Evolutionary conservation across 805 yeast genomes (phyloP).

Genomic region (Spencermartinsiella europaea): DNA sequence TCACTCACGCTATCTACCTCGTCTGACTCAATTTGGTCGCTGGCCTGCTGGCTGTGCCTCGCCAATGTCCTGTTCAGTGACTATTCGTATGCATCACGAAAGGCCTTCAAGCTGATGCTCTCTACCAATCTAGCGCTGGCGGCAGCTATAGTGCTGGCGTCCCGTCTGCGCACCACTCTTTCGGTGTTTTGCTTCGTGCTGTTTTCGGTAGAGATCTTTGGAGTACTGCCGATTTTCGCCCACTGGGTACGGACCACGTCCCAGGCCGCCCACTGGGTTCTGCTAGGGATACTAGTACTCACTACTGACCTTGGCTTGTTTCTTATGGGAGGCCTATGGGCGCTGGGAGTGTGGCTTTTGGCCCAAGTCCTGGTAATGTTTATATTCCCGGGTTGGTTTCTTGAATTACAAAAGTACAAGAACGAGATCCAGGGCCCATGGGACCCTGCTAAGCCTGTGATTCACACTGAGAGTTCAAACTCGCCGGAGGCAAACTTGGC

Average conservation of each 20-base stretch:
- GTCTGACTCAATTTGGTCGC: slow-evolving; percentile 92
- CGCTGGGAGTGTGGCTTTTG: slow-evolving; percentile 46
- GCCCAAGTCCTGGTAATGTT: slow-evolving; percentile 46
- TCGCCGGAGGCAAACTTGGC: no score
- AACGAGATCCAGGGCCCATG: slow-evolving; percentile 87
- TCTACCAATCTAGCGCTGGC: slow-evolving; percentile 80
- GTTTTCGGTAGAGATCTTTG: slow-evolving; percentile 64
- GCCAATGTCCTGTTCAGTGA: slow-evolving; percentile 65
- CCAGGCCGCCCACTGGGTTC: slow-evolving; percentile 30
- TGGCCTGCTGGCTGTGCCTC: slow-evolving; percentile 72
- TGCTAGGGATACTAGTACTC: slow-evolving; percentile 21
- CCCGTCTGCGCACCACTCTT: slow-evolving; percentile 69
- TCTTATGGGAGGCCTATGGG: slow-evolving; percentile 38
- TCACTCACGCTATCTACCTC: slow-evolving; percentile 85
- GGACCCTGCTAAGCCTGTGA: slow-evolving; percentile 79
- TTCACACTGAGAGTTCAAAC: slow-evolving; percentile 22
- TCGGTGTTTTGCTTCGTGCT: slow-evolving; percentile 81
- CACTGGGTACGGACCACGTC: background rate
- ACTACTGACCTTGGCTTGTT: slow-evolving; percentile 28
- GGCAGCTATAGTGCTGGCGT: slow-evolving; percentile 84
- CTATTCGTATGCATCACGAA: slow-evolving; percentile 49
- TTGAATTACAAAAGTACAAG: slow-evolving; percentile 70
- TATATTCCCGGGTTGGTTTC: slow-evolving; percentile 64
- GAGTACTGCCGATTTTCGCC: slow-evolving; percentile 64
- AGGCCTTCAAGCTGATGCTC: slow-evolving; percentile 43